Base-by-base conservation (phyloP, 345 rosid genomes). In the Euclidium syriacum region DNA sequence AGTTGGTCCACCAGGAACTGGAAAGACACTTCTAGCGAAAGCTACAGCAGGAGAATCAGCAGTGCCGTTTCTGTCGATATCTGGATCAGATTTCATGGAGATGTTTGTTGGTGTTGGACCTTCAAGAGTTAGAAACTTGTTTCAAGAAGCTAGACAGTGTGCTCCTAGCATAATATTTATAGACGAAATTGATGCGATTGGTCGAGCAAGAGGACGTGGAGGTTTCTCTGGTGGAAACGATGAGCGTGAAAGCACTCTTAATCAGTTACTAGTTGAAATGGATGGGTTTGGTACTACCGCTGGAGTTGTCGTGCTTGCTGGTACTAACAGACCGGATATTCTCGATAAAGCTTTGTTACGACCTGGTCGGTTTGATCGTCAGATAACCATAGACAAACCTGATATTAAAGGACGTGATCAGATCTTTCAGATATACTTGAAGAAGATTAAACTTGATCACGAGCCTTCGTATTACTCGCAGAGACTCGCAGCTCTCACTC, bases 51-150 rank as follows among this genome's bases (percentile, higher is more conserved):
- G 96, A 23, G 99, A 89, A 82, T 92, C 96, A 44, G 96, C 68
- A 30, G 99, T 92, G 62, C 99, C 96, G 7, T 92, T 92, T 53
- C 75, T 92, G 19, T 89, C 99, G 4, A 92, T 90, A 47, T 85
- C 96, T 27, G 99, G 97, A 51, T 92, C 99, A 17, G 99, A 92
- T 81, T 92, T 92, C 75, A 84, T 87, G 91, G 99, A 92, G 77
- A 85, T 92, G 97, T 92, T 92, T 82, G 99, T 92, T 68, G 99
- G 97, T 43, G 96, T 90, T 75, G 99, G 99, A 65, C 99, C 97
- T 36, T 89, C 99, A 19, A 87, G 97, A 68, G 99, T 92, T 39
- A 85, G 99, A 74, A 87, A 79, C 74, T 90, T 92, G 79, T 92
- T 92, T 77, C 96, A 87, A 68, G 99, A 92, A 67, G 97, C 99